phyloP scores from a whole-genome alignment of 2,329 filamentous ascomycete species.

The Diaporthe sp. region DNA sequence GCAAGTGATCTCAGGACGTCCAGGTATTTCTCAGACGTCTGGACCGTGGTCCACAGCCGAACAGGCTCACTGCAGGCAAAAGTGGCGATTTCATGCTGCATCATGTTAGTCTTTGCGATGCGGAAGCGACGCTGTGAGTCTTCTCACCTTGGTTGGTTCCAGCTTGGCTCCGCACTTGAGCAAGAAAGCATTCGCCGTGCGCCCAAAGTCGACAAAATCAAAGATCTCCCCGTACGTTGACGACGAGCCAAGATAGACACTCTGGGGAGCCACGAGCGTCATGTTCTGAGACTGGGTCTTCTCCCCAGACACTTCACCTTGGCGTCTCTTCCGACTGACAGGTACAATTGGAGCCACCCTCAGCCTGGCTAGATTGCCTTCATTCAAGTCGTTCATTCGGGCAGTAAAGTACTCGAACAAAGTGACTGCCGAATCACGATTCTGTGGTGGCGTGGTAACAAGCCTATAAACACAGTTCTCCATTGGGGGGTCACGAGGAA shows the following conservation, averaged over 20 bases:
- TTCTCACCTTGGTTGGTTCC: slow-evolving; percentile 77
- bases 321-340: slow-evolving; percentile 55
- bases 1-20: slow-evolving; percentile 85
- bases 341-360: slow-evolving; percentile 80
- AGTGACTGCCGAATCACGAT: slow-evolving; percentile 73
- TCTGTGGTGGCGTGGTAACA: slow-evolving; percentile 78
- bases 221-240: slow-evolving; percentile 87
- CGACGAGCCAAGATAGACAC: slow-evolving; percentile 84
- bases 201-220: slow-evolving; percentile 95
- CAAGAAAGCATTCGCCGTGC: slow-evolving; percentile 88
- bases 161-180: slow-evolving; percentile 90
- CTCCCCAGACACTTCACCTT: slow-evolving; percentile 50
- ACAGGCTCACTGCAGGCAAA: slow-evolving; percentile 89
- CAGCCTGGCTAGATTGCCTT: slow-evolving; percentile 71
- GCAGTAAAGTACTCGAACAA: slow-evolving; percentile 88
- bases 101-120: neutral
- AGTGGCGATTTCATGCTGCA: slow-evolving; percentile 80
- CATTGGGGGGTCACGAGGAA: slow-evolving; percentile 85
- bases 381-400: slow-evolving; percentile 80
- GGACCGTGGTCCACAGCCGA: slow-evolving; percentile 82
- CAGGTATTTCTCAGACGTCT: slow-evolving; percentile 88
- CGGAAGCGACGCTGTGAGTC: neutral
- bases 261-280: slow-evolving; percentile 75
- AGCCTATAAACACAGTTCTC: slow-evolving; percentile 81
- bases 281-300: slow-evolving; percentile 56